phyloP scores from a whole-genome alignment of 352 stramenopile species.

The Lagenidium giganteum region DNA sequence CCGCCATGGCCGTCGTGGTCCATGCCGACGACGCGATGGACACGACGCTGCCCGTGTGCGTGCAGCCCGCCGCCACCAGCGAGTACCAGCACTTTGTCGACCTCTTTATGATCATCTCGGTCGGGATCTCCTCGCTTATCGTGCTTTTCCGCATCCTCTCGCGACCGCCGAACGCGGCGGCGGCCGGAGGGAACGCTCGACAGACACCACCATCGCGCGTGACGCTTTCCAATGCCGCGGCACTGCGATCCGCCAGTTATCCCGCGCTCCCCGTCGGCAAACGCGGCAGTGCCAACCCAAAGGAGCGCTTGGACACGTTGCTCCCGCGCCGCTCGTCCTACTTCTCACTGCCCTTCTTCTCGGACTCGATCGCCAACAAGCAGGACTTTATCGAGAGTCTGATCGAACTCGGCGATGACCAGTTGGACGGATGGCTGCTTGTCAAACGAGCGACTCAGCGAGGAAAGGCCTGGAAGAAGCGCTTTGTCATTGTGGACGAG shows the following conservation, averaged over 20 bases:
- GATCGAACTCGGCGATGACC: conserved; percentile 58
- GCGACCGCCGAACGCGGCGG: background rate
- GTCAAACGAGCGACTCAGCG: conserved; percentile 73
- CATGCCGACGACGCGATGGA: background rate
- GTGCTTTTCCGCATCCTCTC: conserved; percentile 62
- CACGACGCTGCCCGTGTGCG: background rate
- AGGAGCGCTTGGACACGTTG: conserved; percentile 55
- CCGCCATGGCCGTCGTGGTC: background rate
- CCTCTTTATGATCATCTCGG: conserved; percentile 58
- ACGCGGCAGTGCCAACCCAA: conserved; percentile 27
- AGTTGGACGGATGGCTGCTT: conserved; percentile 70
- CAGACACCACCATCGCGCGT: background rate
- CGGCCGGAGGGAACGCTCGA: background rate
- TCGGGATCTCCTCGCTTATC: conserved; percentile 54
- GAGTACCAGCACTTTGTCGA: conserved; percentile 42
- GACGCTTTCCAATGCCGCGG: conserved; percentile 1
- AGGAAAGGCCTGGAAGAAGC: conserved; percentile 82
- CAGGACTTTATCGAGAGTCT: conserved; percentile 69
- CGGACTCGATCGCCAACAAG: conserved; percentile 67
- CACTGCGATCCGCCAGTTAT: background rate
- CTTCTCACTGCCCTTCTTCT: conserved; percentile 76
- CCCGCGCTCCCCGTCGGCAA: conserved; percentile 5
- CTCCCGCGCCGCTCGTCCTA: conserved; percentile 64
- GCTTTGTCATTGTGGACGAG: conserved; percentile 67
- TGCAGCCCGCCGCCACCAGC: background rate